Conservation (phyloP, 2,329 filamentous ascomycete species). For the Akanthomyces muscarius region DNA sequence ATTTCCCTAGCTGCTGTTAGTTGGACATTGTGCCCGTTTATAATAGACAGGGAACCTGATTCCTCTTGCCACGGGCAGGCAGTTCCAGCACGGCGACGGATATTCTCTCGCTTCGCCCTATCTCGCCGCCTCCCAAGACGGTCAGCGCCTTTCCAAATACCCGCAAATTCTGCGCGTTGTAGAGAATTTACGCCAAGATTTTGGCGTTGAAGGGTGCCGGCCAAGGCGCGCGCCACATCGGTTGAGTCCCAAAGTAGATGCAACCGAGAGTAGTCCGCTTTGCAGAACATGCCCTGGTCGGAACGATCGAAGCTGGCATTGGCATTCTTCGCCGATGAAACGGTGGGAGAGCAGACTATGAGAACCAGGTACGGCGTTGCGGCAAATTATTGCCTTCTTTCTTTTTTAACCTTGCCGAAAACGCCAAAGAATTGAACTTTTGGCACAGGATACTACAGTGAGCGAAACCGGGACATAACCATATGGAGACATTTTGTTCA, state of each 20-base stretch:
- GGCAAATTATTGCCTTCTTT: no score
- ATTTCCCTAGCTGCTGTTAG: neutral
- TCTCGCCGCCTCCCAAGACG: neutral
- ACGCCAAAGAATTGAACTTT: neutral
- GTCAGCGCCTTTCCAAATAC: neutral
- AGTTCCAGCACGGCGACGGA: neutral
- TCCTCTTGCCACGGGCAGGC: neutral
- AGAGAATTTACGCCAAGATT: neutral
- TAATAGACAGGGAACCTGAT: neutral
- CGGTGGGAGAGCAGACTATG: neutral
- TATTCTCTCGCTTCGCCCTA: neutral
- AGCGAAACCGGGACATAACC: neutral
- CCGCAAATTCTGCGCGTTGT: neutral
- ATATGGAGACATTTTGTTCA: neutral
- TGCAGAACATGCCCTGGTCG: neutral
- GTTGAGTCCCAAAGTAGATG: slow-evolving; percentile 6
- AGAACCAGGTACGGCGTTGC: no score
- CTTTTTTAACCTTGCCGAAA: no score
- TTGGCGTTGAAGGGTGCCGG: neutral
- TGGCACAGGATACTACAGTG: neutral
- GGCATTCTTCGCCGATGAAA: neutral
- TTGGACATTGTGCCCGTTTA: neutral
- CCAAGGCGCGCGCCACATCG: slow-evolving; percentile 5
- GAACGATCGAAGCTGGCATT: neutral
- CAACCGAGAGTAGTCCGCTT: neutral